Conservation (phyloP, 208 protist species). For the Crithidia brevicula region DNA sequence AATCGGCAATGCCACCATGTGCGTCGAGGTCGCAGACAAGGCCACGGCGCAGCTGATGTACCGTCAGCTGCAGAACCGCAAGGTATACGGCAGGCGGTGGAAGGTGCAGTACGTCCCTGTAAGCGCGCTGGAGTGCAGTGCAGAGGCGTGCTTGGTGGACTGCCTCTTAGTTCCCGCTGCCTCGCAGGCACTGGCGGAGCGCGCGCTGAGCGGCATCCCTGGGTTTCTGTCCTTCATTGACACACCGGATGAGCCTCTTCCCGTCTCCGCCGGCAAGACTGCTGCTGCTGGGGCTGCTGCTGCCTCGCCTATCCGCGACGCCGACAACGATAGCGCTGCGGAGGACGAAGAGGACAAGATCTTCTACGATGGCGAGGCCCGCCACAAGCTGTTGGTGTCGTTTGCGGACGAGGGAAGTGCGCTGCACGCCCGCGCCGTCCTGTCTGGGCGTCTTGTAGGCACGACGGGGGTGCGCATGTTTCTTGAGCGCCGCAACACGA, state of each 20-base stretch:
- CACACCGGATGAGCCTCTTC: constrained; percentile 25
- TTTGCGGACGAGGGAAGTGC: constrained; percentile 88
- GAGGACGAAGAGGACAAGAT: constrained; percentile 12
- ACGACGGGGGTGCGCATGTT: constrained; percentile 83
- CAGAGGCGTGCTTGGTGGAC: constrained; percentile 75
- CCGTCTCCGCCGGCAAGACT: too few relatives aligned
- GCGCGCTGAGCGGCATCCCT: constrained; percentile 58
- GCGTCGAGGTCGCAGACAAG: constrained; percentile 64
- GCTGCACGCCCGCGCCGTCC: constrained; percentile 77
- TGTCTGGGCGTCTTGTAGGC: constrained; percentile 80
- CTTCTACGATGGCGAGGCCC: constrained; percentile 8
- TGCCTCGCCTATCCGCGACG: constrained; percentile 30
- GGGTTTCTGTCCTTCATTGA: constrained; percentile 74
- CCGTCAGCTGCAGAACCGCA: constrained; percentile 71
- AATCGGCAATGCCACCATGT: constrained; percentile 71
- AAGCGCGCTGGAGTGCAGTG: constrained; percentile 30
- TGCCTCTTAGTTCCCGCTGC: constrained; percentile 58
- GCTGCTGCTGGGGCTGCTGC: constrained; percentile 5
- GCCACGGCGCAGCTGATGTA: constrained; percentile 57
- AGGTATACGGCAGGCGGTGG: constrained; percentile 75
- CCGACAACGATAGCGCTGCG: constrained; percentile 29
- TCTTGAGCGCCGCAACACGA: constrained; percentile 47
- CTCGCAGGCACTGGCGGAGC: constrained; percentile 49
- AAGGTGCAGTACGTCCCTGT: constrained; percentile 73
- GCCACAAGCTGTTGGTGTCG: constrained; percentile 45